Percentiles rank a stretch among this genome's conserved stretches.
Conservation (phyloP, 2,329 filamentous ascomycete species). For the Rhexocercosporidium sp. region DNA sequence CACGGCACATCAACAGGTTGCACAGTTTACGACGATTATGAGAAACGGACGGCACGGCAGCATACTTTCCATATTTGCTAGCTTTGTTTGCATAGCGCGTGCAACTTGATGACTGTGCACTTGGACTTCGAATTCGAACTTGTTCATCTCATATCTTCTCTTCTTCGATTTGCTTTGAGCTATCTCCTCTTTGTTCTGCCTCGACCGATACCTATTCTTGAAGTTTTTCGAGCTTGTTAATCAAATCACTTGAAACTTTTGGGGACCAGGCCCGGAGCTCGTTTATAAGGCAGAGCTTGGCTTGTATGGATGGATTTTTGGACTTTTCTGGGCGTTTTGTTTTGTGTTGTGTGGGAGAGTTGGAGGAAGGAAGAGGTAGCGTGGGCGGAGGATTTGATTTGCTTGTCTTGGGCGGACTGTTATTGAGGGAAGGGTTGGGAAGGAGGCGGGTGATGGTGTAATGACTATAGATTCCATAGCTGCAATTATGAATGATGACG, state of each 20-base stretch:
- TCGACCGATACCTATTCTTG: slow-evolving; percentile 11
- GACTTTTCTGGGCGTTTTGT: background rate
- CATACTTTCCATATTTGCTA: background rate
- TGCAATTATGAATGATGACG: slow-evolving; percentile 13
- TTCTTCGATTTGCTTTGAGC: slow-evolving; percentile 1
- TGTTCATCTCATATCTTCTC: background rate
- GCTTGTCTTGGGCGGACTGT: background rate
- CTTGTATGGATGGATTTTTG: background rate
- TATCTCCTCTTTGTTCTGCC: background rate
- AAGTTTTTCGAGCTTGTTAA: background rate
- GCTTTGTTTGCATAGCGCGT: slow-evolving; percentile 7
- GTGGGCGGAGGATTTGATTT: background rate
- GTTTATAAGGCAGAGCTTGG: background rate
- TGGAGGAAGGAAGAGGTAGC: background rate
- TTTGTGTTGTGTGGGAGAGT: background rate
- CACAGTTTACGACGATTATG: slow-evolving; percentile 4
- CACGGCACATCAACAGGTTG: background rate
- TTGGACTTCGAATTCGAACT: background rate
- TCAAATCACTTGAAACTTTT: background rate
- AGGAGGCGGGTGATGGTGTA: background rate
- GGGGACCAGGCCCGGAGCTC: slow-evolving; percentile 13
- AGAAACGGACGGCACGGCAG: background rate
- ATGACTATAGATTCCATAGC: slow-evolving; percentile 20
- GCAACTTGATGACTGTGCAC: background rate
- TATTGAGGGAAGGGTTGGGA: no score